Conservation (phyloP, 768 basidiomycete genomes). For the Phaeolepiota aurea region DNA sequence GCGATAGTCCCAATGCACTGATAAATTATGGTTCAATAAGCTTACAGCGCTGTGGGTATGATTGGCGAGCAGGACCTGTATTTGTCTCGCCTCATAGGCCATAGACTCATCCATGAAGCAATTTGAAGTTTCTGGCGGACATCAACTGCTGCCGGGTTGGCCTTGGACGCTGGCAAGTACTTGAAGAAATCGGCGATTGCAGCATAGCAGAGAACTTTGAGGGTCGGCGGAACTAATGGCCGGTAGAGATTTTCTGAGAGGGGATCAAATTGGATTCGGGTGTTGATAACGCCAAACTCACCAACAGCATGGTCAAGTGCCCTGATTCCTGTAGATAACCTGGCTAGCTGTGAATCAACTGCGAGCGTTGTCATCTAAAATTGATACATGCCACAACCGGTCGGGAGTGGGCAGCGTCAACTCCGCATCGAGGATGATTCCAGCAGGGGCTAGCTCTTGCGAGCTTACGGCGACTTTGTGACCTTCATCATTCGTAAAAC, state of each 20-base stretch:
- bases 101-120: constrained; percentile 76
- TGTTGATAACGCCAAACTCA: constrained; percentile 23
- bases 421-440: constrained; percentile 72
- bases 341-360: constrained; percentile 13
- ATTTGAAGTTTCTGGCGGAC: constrained; percentile 61
- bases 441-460: constrained; percentile 55
- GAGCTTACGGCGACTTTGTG: constrained; percentile 52
- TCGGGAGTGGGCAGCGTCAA: constrained; percentile 68
- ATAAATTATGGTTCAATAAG: too few species aligned
- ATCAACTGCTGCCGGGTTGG: constrained; percentile 45
- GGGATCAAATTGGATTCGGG: too few species aligned
- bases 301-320: constrained; percentile 76
- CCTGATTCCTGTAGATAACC: constrained; percentile 74
- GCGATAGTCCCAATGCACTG: constrained; percentile 68
- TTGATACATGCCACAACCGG: constrained; percentile 49
- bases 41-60: not conserved
- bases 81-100: constrained; percentile 52
- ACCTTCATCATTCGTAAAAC: constrained; percentile 64
- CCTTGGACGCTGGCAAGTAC: constrained; percentile 60
- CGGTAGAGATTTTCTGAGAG: constrained; percentile 57
- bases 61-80: constrained; percentile 30
- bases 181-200: constrained; percentile 68
- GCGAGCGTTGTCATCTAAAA: constrained; percentile 3
- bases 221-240: constrained; percentile 41
- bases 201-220: constrained; percentile 57